Evolutionary conservation across 2,329 filamentous ascomycete species (phyloP).

Genomic region (Pseudofabraea citricarpa): DNA sequence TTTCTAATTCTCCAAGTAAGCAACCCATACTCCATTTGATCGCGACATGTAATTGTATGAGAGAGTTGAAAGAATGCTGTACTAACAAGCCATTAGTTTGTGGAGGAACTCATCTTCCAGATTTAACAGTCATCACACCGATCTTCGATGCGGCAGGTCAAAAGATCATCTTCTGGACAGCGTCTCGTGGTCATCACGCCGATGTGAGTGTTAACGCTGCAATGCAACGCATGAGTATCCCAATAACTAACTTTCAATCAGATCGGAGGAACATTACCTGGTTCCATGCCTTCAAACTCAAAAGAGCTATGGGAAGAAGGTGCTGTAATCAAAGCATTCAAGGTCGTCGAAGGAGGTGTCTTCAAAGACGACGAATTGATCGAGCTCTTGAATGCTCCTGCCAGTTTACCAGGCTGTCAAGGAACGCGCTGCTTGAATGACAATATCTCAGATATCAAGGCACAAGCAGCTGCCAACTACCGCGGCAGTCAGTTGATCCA

Average conservation of each 20-base stretch:
- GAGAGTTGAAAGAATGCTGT: too few relatives aligned
- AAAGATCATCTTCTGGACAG: constrained; percentile 76
- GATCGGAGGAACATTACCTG: constrained; percentile 75
- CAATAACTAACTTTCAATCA: not conserved
- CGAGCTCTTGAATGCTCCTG: constrained; percentile 67
- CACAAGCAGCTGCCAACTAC: constrained; percentile 77
- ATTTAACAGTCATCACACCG: constrained; percentile 76
- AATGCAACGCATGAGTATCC: not conserved
- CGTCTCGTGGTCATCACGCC: constrained; percentile 74
- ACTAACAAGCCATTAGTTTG: constrained; percentile 45
- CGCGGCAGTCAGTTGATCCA: constrained; percentile 74
- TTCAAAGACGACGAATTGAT: constrained; percentile 73
- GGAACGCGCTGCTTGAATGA: constrained; percentile 73
- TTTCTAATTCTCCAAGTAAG: constrained; percentile 50
- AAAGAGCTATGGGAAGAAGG: constrained; percentile 60
- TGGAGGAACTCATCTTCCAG: constrained; percentile 75
- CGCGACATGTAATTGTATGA: too few relatives aligned
- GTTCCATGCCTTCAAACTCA: constrained; percentile 75
- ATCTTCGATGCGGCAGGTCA: constrained; percentile 60
- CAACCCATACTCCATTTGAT: not conserved
- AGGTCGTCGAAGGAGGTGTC: constrained; percentile 67
- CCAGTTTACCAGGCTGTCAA: constrained; percentile 65
- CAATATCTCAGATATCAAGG: constrained; percentile 79
- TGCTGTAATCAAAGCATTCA: constrained; percentile 55
- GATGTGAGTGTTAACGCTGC: constrained; percentile 35